Evolutionary conservation across 2,329 filamentous ascomycete genomes (phyloP).

Genomic region (Arthroderma sp.): DNA sequence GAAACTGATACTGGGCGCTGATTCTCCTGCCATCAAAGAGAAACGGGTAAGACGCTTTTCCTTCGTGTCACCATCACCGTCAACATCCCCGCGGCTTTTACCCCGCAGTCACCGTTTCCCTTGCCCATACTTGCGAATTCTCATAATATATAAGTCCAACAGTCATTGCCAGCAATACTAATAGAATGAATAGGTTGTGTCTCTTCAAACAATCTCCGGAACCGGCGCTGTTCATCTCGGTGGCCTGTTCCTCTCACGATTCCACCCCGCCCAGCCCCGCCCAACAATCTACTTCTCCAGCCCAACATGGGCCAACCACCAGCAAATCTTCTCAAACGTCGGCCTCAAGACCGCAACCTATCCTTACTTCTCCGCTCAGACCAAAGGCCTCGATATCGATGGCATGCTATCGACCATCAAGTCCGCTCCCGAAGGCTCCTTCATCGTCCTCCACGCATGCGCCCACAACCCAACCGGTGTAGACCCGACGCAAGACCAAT

Average conservation of each 20-base stretch:
- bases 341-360: constrained; percentile 65
- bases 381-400: constrained; percentile 81
- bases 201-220: constrained; percentile 90
- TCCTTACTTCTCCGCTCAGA: constrained; percentile 84
- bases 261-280: constrained; percentile 55
- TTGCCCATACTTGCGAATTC: not conserved
- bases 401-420: constrained; percentile 66
- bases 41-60: constrained; percentile 47
- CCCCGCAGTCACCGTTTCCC: too few relatives aligned
- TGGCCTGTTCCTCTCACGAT: constrained; percentile 83
- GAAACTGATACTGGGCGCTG: constrained; percentile 69
- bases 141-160: not conserved
- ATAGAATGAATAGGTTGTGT: constrained; percentile 40
- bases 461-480: constrained; percentile 98
- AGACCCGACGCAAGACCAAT: constrained; percentile 85
- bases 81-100: too few relatives aligned
- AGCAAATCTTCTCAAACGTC: constrained; percentile 95
- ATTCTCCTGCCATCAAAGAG: constrained; percentile 70
- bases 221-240: constrained; percentile 91
- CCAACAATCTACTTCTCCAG: constrained; percentile 77
- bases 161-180: not conserved
- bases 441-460: constrained; percentile 87
- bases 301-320: constrained; percentile 97
- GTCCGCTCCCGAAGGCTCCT: constrained; percentile 60
- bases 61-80: not conserved